Evolutionary conservation across 371 early-diverging fungal species (phyloP).

Genomic region (Dinochytrium kinnereticum): DNA sequence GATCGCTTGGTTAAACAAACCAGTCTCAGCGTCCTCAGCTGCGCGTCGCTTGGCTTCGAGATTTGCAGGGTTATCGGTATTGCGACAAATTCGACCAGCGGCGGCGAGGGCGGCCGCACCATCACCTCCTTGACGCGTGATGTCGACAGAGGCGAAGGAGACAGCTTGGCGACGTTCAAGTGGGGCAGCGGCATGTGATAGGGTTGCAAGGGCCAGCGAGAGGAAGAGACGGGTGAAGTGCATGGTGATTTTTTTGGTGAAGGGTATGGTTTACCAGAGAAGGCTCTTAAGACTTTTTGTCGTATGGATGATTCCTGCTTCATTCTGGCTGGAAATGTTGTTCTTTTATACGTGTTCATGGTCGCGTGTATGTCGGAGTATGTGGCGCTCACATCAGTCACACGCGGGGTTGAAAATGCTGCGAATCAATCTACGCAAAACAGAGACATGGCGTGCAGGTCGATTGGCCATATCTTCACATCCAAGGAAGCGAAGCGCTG

Average conservation of each 20-base stretch:
- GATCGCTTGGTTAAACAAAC: constrained; percentile 28
- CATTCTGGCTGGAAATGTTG: too few relatives aligned
- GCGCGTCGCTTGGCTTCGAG: constrained; percentile 21
- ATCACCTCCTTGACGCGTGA: constrained; percentile 16
- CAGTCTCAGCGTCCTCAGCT: constrained; percentile 26
- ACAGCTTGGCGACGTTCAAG: background rate
- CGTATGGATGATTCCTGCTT: too few relatives aligned
- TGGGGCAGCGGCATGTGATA: background rate
- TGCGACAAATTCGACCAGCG: constrained; percentile 23
- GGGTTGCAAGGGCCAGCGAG: background rate
- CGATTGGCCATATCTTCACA: too few relatives aligned
- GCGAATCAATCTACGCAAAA: too few relatives aligned
- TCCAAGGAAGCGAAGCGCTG: too few relatives aligned
- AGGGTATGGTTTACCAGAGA: too few relatives aligned
- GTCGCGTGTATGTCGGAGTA: too few relatives aligned
- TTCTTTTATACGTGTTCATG: too few relatives aligned
- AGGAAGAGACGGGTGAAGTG: background rate
- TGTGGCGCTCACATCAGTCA: too few relatives aligned
- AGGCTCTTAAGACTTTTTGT: too few relatives aligned
- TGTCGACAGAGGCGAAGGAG: constrained; percentile 28
- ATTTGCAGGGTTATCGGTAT: background rate
- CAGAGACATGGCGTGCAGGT: too few relatives aligned
- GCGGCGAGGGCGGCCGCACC: constrained; percentile 19
- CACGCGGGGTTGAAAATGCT: too few relatives aligned
- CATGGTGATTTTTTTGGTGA: background rate